phyloP scores from a whole-genome alignment of 805 yeast species.

The Candida sithepensis region DNA sequence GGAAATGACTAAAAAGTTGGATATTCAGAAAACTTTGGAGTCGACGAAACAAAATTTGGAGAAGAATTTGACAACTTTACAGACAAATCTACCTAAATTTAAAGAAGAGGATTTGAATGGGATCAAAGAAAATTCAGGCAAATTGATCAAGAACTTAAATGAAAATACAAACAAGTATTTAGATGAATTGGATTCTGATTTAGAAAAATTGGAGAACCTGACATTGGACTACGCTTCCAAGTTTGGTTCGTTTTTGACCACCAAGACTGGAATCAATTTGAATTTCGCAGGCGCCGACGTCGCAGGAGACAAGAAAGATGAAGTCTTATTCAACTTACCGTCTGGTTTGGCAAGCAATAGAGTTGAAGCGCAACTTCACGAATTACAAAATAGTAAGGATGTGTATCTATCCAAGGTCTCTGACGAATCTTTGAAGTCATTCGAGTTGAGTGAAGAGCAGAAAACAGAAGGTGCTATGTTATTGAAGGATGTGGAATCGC shows the following conservation, averaged over 20 bases:
- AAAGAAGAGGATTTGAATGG: constrained; percentile 25
- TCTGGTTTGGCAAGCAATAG: constrained; percentile 45
- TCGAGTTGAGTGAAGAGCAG: constrained; percentile 44
- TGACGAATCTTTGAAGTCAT: constrained; percentile 35
- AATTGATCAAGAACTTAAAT: constrained; percentile 25
- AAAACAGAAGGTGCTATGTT: constrained; percentile 40
- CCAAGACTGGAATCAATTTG: constrained; percentile 15
- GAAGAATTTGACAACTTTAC: constrained; percentile 12
- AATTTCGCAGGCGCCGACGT: constrained; percentile 12
- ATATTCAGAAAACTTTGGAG: constrained; percentile 14
- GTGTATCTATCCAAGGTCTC: constrained; percentile 36
- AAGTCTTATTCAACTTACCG: constrained; percentile 43
- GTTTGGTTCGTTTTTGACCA: constrained; percentile 51
- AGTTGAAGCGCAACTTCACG: constrained; percentile 60
- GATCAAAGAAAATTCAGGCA: constrained; percentile 22
- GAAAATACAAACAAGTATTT: constrained; percentile 57
- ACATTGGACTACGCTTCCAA: constrained; percentile 60
- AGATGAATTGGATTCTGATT: constrained; percentile 67
- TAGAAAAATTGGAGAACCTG: constrained; percentile 68
- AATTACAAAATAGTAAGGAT: constrained; percentile 47
- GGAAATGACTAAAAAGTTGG: constrained; percentile 18
- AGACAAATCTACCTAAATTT: constrained; percentile 7
- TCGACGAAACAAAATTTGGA: constrained; percentile 16
- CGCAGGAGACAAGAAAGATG: constrained; percentile 33
- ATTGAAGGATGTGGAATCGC: constrained; percentile 45